These are phyloP conservation scores for Fereydounia khargensis DNA, from an alignment of 1,284 basidiomycete species.

Conservation along the genomic window DNA sequence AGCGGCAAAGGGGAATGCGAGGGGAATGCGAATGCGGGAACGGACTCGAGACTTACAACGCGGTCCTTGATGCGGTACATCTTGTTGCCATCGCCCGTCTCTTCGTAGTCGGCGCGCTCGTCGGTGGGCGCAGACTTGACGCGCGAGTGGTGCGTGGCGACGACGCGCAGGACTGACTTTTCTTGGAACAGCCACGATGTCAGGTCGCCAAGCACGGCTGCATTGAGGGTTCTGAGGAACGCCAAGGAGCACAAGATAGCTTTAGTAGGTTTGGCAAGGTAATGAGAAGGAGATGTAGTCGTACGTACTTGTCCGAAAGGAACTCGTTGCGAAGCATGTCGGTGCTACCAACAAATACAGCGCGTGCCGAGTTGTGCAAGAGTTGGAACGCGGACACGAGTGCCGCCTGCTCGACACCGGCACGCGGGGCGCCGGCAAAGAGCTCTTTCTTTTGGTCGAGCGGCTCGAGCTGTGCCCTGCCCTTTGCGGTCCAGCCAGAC, in stretches of 20 bases:
- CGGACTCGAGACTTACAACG: too few species aligned
- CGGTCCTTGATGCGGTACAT: constrained; percentile 84
- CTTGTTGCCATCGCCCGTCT: constrained; percentile 59
- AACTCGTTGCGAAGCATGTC: constrained; percentile 68
- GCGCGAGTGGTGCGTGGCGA: constrained; percentile 70
- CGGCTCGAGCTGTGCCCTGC: constrained; percentile 19
- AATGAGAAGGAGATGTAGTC: not conserved
- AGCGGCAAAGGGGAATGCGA: too few species aligned
- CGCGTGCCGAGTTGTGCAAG: constrained; percentile 68
- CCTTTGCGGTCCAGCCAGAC: constrained; percentile 30
- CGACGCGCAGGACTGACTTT: constrained; percentile 74
- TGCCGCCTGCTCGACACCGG: constrained; percentile 50
- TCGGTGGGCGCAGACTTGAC: constrained; percentile 61
- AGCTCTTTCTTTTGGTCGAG: constrained; percentile 21
- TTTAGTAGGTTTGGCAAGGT: not conserved
- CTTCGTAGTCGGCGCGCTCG: constrained; percentile 50
- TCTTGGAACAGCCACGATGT: constrained; percentile 90
- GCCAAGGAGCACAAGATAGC: not conserved
- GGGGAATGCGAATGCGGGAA: too few species aligned
- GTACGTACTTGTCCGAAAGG: constrained; percentile 1
- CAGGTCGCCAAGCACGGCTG: constrained; percentile 71
- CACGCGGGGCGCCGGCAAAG: constrained; percentile 25
- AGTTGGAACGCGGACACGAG: constrained; percentile 89
- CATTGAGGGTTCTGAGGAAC: constrained; percentile 69
- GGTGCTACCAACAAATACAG: constrained; percentile 77